Percentiles rank a stretch among this genome's conserved stretches.
Conservation (phyloP, 306 rosid species). For the Quercus bicolor region DNA sequence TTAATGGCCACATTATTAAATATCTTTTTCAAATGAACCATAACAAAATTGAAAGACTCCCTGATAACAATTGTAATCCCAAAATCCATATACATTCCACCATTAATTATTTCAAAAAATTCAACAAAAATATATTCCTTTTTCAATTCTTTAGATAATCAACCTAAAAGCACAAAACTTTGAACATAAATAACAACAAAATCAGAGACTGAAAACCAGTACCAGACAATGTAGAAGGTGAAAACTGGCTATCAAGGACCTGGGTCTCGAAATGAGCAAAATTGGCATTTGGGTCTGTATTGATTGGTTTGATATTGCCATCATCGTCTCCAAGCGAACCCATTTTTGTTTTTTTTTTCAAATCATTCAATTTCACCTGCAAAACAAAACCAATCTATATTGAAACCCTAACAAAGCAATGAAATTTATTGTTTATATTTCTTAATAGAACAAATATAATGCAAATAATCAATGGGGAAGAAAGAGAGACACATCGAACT, state of each 20-base stretch:
- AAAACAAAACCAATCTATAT: neutral
- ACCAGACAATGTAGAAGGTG: constrained; percentile 36
- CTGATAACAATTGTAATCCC: neutral
- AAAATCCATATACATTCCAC: neutral
- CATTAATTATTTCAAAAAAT: neutral
- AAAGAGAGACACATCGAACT: neutral
- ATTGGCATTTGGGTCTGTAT: constrained; percentile 8
- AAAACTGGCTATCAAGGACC: constrained; percentile 31
- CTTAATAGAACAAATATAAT: neutral
- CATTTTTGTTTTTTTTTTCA: constrained; percentile 11
- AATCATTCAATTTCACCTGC: constrained; percentile 13
- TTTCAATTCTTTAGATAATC: neutral
- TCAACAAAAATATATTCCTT: neutral
- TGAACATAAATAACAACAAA: neutral
- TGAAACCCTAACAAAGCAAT: neutral
- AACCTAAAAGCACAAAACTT: neutral
- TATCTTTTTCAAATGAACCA: neutral
- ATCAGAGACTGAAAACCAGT: neutral
- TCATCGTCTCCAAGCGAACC: constrained; percentile 28
- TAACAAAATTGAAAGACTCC: neutral
- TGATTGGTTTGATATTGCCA: constrained; percentile 7
- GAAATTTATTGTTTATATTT: neutral
- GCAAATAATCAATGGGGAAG: too few relatives aligned
- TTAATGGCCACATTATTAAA: too few relatives aligned
- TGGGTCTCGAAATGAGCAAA: constrained; percentile 32